Evolutionary conservation across 352 stramenopile species (phyloP).

Genomic region (Phytophthora capsici): DNA sequence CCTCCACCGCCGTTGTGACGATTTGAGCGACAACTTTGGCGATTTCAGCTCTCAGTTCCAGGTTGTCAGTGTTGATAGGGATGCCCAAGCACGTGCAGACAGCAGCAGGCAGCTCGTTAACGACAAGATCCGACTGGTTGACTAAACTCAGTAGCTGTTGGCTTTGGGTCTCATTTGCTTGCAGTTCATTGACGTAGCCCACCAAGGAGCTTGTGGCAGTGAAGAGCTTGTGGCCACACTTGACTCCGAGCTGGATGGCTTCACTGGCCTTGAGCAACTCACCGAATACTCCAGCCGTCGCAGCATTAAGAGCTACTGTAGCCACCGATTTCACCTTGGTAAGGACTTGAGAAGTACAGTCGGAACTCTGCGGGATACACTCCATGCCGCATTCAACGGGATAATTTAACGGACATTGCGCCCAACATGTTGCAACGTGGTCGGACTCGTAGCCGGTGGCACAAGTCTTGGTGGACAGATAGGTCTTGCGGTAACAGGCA

Average conservation of each 20-base stretch:
- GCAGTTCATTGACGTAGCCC: conserved; percentile 42
- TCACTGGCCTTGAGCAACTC: conserved; percentile 43
- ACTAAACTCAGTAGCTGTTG: conserved; percentile 54
- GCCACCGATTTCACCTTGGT: conserved; percentile 56
- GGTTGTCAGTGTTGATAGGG: conserved; percentile 18
- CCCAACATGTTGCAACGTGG: conserved; percentile 29
- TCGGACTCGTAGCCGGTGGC: conserved; percentile 10
- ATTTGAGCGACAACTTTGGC: conserved; percentile 35
- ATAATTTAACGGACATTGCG: conserved; percentile 66
- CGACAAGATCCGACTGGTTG: conserved; percentile 30
- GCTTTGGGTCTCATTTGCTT: conserved; percentile 23
- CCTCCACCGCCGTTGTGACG: conserved; percentile 36
- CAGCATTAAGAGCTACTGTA: conserved; percentile 51
- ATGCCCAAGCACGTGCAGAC: conserved; percentile 58
- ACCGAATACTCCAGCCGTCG: conserved; percentile 58
- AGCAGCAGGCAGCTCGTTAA: conserved; percentile 37
- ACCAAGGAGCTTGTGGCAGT: conserved; percentile 42
- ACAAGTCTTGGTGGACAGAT: conserved; percentile 38
- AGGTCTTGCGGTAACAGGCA: conserved; percentile 60
- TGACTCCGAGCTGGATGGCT: conserved; percentile 50
- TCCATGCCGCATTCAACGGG: conserved; percentile 75
- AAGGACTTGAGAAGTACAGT: conserved; percentile 56
- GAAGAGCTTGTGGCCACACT: conserved; percentile 39
- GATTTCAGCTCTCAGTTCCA: conserved; percentile 39
- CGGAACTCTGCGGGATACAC: conserved; percentile 67